Evolutionary conservation across 1,139 yeast species (phyloP), one percentile per base, ranked within the genome.

Genomic region (Pichia inconspicua): DNA sequence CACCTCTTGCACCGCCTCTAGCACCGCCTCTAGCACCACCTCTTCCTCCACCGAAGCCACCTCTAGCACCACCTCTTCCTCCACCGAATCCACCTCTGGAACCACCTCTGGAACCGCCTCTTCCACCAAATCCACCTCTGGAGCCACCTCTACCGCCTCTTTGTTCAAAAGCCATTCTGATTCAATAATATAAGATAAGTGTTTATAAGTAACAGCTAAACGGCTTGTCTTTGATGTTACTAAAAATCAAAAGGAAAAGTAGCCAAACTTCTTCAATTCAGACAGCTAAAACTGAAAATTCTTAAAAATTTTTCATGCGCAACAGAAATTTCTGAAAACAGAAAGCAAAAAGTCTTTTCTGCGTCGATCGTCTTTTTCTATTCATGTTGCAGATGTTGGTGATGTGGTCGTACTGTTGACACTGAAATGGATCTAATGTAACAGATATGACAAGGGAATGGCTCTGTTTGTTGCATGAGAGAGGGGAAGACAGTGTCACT

Each of bases 1-100:
- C 64, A 44, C 75, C 74, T 46, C 74, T 67, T 45, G 66, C 58
- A 34, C 55, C 54, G 8, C 53, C 52, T 10, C 55, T 27, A 22
- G 41, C 35, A 7, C 57, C 50, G 14, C 51, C 42, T 1, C 50
- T 41, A 14, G 51, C 19, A 11, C 50, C 40, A 7, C 46, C 30
- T 27, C 30, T 27, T 27, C 30, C 30, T 42, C 59, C 48, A 44
- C 64, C 61, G 42, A 62, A 61, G 2, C 30, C 30, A 27, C 30
- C 30, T 27, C 30, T 37, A 10, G 22, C 17, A 9, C 44, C 44
- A 14, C 54, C 49, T 22, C 54, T 34, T 25, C 44, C 67, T 36
- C 73, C 66, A 41, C 69, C 58, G 38, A 67, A 66, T 46, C 68
- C 47, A 5, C 54, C 52, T n/a, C 52, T 35, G 11, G 37, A 28